Base-by-base conservation (phyloP, 2,329 filamentous ascomycete species). In the Drechslerella coelobrocha region DNA sequence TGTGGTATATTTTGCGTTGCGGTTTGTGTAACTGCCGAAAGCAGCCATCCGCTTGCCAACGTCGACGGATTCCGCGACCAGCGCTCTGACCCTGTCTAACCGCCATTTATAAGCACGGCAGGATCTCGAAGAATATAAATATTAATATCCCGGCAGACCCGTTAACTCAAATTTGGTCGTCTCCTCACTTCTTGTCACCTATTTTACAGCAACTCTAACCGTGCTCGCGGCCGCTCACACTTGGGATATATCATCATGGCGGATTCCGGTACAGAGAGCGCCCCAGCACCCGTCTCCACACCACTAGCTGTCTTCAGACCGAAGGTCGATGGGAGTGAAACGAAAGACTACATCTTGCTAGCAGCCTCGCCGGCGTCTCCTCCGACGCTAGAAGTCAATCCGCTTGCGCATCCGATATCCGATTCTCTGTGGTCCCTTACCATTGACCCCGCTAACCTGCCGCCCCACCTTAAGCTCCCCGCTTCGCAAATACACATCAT, bases 381-480 rank as follows among this genome's bases (percentile, higher is more conserved):
- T 41, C 66, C 66, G 27, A 63, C 59, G 23, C 59, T 71, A 19
- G 59, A 71, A 63, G 59, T 63, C 39, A 45, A 47, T 7, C 57
- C 52, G 43, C 45, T 56, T 10, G 21, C 43, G 9, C 53, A 59
- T 12, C 66, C 66, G 27, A 71, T 71, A 47, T 41, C 50, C 31
- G 45, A 53, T 29, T 47, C 59, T 37, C 29, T 71, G 17, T 63
- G 59, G 59, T 21, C 59, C 9, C 59, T 71, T 17, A 26, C 48
- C 19, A 57, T 71, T 48, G 45, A 59, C 53, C 66, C 66, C 59
- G 59, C 66, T 54, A 41, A 54, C 24, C 59, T 63, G 2, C 66
- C 66, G 27, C 53, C 66, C 53, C 66, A 71, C 66, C 59, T 71
- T 19, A 53, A 59, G 41, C 66, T 71, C 48, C 66, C 59, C 39